Evolutionary conservation across 495 filamentous ascomycete species (phyloP).

Genomic region (Tuber indicum): DNA sequence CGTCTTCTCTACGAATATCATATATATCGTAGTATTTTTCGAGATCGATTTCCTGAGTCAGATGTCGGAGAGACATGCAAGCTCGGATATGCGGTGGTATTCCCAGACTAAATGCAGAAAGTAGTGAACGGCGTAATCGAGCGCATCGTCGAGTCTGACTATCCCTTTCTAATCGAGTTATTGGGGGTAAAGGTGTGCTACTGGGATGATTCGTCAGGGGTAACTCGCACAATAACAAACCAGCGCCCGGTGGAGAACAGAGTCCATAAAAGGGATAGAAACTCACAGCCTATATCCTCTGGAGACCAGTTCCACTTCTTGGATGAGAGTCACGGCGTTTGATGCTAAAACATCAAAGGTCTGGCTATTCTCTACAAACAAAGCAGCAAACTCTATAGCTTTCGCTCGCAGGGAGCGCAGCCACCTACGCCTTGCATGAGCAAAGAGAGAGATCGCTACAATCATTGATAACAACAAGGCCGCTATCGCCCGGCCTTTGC

Average conservation of each 20-base stretch:
- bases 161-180: constrained; percentile 71
- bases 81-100: constrained; percentile 64
- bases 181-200: constrained; percentile 77
- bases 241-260: constrained; percentile 24
- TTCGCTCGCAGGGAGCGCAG: constrained; percentile 73
- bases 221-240: constrained; percentile 9
- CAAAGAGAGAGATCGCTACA: constrained; percentile 54
- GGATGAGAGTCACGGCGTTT: constrained; percentile 76
- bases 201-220: constrained; percentile 51
- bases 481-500: constrained; percentile 39
- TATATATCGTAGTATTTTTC: constrained; percentile 91
- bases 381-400: constrained; percentile 64
- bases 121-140: constrained; percentile 67
- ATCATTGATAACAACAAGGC: constrained; percentile 43
- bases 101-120: constrained; percentile 59
- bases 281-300: constrained; percentile 84
- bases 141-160: constrained; percentile 71
- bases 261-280: constrained; percentile 6
- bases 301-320: constrained; percentile 93
- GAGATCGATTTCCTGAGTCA: constrained; percentile 69
- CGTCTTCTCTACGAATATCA: constrained; percentile 73
- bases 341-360: constrained; percentile 75
- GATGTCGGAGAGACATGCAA: constrained; percentile 58
- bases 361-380: constrained; percentile 68
- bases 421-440: constrained; percentile 74